Conservation (phyloP, 306 rosid genomes). For the Hippophae rhamnoides region DNA sequence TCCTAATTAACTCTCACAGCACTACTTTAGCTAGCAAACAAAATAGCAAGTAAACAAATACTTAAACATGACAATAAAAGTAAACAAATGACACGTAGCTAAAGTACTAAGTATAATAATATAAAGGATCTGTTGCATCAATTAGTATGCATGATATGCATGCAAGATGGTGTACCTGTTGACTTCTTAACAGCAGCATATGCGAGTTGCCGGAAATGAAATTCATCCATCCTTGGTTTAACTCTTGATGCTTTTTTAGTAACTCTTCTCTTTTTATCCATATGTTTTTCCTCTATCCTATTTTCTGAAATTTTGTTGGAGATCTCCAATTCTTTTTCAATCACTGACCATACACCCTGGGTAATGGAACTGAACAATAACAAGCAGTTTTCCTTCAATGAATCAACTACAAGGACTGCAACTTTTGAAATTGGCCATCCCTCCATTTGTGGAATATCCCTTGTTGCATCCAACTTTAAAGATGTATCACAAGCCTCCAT, state of each 20-base stretch:
- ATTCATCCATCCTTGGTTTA: conserved; percentile 29
- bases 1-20: too few relatives aligned
- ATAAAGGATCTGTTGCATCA: too few relatives aligned
- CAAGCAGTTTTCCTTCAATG: conserved; percentile 51
- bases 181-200: conserved; percentile 64
- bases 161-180: conserved; percentile 36
- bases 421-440: conserved; percentile 78
- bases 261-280: conserved; percentile 37
- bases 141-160: neutral
- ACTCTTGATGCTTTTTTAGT: conserved; percentile 35
- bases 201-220: conserved; percentile 45
- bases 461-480: conserved; percentile 46
- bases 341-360: conserved; percentile 62
- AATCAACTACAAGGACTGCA: conserved; percentile 54
- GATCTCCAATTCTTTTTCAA: conserved; percentile 45
- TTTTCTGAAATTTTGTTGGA: conserved; percentile 31
- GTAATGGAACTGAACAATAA: conserved; percentile 46
- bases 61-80: too few relatives aligned
- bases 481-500: conserved; percentile 68
- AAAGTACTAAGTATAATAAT: too few relatives aligned
- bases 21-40: too few relatives aligned
- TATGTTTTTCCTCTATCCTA: conserved; percentile 17
- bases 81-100: too few relatives aligned
- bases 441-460: conserved; percentile 40
- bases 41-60: too few relatives aligned